phyloP scores from a whole-genome alignment of 1,139 yeast species.

The Eremothecium coryli region DNA sequence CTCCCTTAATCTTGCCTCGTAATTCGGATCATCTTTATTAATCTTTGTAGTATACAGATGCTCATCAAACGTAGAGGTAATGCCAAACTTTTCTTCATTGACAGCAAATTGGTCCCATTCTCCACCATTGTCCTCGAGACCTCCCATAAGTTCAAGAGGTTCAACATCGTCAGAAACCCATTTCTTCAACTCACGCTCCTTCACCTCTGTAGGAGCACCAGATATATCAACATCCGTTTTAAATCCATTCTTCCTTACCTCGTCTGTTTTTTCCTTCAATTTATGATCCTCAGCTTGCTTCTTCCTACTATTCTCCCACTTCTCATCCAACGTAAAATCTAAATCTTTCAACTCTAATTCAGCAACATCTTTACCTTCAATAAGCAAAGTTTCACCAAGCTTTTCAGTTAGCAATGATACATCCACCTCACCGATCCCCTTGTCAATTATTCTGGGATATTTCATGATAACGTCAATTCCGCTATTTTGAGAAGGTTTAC shows the following conservation, averaged over 20 bases:
- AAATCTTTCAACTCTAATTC: conserved; percentile 40
- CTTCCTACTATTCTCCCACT: conserved; percentile 16
- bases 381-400: conserved; percentile 40
- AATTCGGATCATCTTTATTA: conserved; percentile 68
- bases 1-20: conserved; percentile 48
- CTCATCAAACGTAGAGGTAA: conserved; percentile 81
- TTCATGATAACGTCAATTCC: conserved; percentile 46
- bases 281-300: conserved; percentile 12
- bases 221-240: conserved; percentile 83
- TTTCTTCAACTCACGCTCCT: conserved; percentile 65
- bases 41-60: conserved; percentile 81
- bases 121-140: conserved; percentile 39
- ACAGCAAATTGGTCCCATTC: conserved; percentile 92
- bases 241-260: conserved; percentile 36
- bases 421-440: conserved; percentile 32
- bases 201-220: conserved; percentile 33
- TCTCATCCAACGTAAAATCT: conserved; percentile 22
- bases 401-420: conserved; percentile 31
- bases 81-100: conserved; percentile 81
- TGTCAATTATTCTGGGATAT: conserved; percentile 38
- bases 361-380: conserved; percentile 53
- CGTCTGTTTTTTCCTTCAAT: conserved; percentile 7
- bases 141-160: conserved; percentile 28
- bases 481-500: conserved; percentile 35
- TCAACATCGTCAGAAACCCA: conserved; percentile 68